phyloP scores from a whole-genome alignment of 805 yeast species.

The Hanseniaspora osmophila region DNA sequence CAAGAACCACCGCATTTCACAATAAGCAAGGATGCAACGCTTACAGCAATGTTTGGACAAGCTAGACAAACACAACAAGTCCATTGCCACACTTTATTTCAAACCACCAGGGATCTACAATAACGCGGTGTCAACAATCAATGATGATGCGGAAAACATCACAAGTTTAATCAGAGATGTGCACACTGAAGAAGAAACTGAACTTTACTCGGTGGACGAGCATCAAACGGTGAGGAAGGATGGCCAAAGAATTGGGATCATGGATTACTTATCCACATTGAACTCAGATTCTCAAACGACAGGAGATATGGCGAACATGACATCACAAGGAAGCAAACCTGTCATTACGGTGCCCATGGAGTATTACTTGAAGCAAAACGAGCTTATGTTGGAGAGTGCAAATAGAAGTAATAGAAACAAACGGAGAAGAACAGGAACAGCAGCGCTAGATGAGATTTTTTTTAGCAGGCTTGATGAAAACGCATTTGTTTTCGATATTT shows the following conservation, averaged over 20 bases:
- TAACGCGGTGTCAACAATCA: constrained; percentile 36
- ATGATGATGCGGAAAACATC: constrained; percentile 21
- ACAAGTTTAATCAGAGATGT: constrained; percentile 49
- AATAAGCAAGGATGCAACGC: neutral
- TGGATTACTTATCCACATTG: constrained; percentile 20
- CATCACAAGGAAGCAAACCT: too few relatives aligned
- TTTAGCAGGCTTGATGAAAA: constrained; percentile 7
- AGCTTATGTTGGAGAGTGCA: constrained; percentile 11
- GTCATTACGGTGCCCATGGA: constrained; percentile 17
- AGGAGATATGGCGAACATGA: too few relatives aligned
- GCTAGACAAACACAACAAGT: constrained; percentile 27
- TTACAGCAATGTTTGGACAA: constrained; percentile 20
- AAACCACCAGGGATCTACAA: constrained; percentile 49
- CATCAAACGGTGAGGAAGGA: constrained; percentile 35
- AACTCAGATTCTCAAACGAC: too few relatives aligned
- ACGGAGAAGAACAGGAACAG: constrained; percentile 9
- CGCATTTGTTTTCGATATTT: constrained; percentile 20
- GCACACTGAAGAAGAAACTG: constrained; percentile 31
- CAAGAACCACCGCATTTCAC: neutral
- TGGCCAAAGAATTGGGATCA: constrained; percentile 28
- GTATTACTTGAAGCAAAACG: constrained; percentile 15
- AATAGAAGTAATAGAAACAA: constrained; percentile 10
- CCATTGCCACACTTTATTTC: constrained; percentile 33
- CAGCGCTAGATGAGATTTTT: constrained; percentile 12
- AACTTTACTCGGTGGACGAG: constrained; percentile 31